Conservation (phyloP, 768 basidiomycete species). For the Termitomyces sp. region DNA sequence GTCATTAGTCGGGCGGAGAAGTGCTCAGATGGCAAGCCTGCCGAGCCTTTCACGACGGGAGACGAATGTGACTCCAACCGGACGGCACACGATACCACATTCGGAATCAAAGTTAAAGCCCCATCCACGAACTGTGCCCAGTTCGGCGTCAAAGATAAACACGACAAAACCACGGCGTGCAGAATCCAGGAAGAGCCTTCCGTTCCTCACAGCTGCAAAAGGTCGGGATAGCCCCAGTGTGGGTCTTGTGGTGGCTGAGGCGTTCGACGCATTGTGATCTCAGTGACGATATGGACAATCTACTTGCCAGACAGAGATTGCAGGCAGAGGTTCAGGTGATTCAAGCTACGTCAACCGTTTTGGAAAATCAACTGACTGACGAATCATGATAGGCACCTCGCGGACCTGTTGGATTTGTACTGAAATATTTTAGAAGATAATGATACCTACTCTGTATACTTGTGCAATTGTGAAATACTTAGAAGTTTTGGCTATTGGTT, state of each 20-base stretch:
- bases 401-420: not conserved
- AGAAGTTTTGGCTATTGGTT: not conserved
- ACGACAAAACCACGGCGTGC: slow-evolving; percentile 16
- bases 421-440: not conserved
- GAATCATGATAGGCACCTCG: not conserved
- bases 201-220: slow-evolving; percentile 20
- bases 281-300: not conserved
- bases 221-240: not conserved
- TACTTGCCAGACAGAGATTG: slow-evolving; percentile 1
- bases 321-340: slow-evolving; percentile 10
- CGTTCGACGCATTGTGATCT: not conserved
- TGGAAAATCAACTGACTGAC: not conserved
- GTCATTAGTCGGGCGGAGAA: slow-evolving; percentile 42
- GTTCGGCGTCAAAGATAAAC: slow-evolving; percentile 12
- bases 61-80: slow-evolving; percentile 45
- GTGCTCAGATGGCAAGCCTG: slow-evolving; percentile 23
- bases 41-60: slow-evolving; percentile 37
- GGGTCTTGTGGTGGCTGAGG: not conserved
- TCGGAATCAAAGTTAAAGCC: slow-evolving; percentile 14
- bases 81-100: slow-evolving; percentile 30
- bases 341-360: not conserved
- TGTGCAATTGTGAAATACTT: not conserved
- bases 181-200: slow-evolving; percentile 24
- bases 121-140: slow-evolving; percentile 18
- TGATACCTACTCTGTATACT: not conserved